These are phyloP conservation scores for Heterobasidion parviporum DNA, from an alignment of 1,284 basidiomycete species.

Conservation along the genomic window DNA sequence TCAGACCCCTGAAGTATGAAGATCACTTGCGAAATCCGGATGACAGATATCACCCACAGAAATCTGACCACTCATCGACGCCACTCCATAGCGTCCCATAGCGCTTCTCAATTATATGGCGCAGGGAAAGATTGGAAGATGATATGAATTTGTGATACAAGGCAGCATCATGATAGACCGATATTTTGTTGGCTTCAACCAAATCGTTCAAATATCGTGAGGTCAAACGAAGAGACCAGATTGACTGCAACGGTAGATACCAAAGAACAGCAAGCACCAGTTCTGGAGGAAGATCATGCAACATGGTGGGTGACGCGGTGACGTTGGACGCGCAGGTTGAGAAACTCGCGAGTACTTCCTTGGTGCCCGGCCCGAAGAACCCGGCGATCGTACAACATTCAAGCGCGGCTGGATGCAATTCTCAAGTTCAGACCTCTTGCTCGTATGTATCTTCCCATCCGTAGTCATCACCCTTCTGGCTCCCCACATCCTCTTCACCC, in stretches of 20 bases:
- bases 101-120: constrained; percentile 21
- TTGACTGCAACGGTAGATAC: constrained; percentile 34
- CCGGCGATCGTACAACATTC: background rate
- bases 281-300: constrained; percentile 40
- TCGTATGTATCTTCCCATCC: constrained; percentile 33
- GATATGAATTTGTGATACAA: constrained; percentile 36
- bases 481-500: constrained; percentile 16
- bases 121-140: constrained; percentile 19
- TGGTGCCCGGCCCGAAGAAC: too few relatives aligned
- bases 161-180: constrained; percentile 47
- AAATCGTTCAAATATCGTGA: constrained; percentile 38
- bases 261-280: constrained; percentile 35
- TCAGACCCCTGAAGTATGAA: background rate
- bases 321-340: background rate
- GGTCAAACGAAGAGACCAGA: constrained; percentile 25
- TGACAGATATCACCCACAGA: constrained; percentile 35
- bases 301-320: constrained; percentile 21
- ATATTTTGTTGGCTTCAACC: constrained; percentile 33
- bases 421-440: constrained; percentile 28
- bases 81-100: constrained; percentile 23
- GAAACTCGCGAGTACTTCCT: too few relatives aligned
- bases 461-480: constrained; percentile 29
- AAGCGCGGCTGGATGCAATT: constrained; percentile 23
- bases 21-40: background rate
- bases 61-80: constrained; percentile 41